Conservation (phyloP, 1,139 yeast species). For the Arxiozyma telluris region DNA sequence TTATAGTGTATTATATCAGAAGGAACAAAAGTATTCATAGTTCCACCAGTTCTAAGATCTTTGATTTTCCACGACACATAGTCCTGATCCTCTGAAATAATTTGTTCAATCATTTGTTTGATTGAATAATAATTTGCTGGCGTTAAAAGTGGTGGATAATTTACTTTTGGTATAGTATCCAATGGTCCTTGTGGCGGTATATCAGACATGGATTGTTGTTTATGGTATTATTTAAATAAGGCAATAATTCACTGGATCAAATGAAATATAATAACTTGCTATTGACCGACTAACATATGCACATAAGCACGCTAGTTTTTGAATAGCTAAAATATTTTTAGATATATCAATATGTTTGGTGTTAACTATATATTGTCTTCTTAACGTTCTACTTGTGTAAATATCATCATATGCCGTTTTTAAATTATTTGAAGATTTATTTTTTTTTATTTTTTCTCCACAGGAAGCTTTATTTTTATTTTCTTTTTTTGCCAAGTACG, state of each 20-base stretch:
- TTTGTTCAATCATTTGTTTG: constrained; percentile 29
- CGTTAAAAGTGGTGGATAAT: constrained; percentile 25
- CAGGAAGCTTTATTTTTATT: background rate
- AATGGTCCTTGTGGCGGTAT: constrained; percentile 20
- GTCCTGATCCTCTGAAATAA: constrained; percentile 29
- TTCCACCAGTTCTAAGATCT: constrained; percentile 27
- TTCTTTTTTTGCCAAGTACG: too few species aligned
- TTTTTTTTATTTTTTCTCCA: background rate
- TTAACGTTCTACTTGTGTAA: too few species aligned
- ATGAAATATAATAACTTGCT: background rate
- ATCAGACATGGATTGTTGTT: background rate
- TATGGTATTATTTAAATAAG: background rate
- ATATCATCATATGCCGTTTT: background rate
- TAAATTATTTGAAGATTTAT: background rate
- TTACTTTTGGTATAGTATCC: constrained; percentile 23
- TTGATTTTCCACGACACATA: constrained; percentile 28
- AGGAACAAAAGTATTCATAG: constrained; percentile 20
- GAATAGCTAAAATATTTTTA: too few species aligned
- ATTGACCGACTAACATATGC: too few species aligned
- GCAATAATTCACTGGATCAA: background rate
- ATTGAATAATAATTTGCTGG: constrained; percentile 24
- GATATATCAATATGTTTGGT: background rate
- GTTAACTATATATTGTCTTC: too few species aligned
- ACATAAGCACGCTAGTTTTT: background rate
- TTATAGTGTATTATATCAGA: constrained; percentile 1